Conservation (phyloP, 805 yeast species). For the Komagataella kurtzmanii region DNA sequence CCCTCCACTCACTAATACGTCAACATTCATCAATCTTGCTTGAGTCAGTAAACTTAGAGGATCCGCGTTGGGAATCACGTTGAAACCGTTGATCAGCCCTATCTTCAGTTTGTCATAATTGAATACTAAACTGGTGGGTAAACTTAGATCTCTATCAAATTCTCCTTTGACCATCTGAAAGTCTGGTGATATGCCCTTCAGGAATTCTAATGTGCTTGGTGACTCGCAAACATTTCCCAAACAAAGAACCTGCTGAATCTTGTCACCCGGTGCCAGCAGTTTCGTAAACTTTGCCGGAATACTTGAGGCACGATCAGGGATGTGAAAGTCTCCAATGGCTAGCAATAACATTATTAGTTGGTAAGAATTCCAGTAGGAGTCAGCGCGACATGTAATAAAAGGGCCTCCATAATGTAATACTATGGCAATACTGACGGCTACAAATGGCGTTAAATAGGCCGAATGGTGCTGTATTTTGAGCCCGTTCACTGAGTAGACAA, state of each 20-base stretch:
- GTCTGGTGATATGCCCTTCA: conserved; percentile 57
- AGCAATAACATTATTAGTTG: conserved; percentile 41
- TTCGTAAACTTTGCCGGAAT: conserved; percentile 54
- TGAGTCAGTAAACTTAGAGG: conserved; percentile 70
- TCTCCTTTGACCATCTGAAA: conserved; percentile 76
- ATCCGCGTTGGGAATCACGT: conserved; percentile 74
- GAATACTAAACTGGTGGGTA: conserved; percentile 52
- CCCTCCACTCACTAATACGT: conserved; percentile 85
- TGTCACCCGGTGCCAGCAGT: conserved; percentile 63
- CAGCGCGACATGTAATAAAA: neutral
- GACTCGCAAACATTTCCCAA: conserved; percentile 75
- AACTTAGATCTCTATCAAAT: conserved; percentile 38
- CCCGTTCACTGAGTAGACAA: no score
- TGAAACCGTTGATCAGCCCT: conserved; percentile 79
- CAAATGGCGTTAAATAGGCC: neutral
- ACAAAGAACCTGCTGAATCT: conserved; percentile 74
- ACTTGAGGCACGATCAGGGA: conserved; percentile 73
- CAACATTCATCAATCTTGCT: conserved; percentile 88
- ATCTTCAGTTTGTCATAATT: conserved; percentile 59
- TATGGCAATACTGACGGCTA: neutral
- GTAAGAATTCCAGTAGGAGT: neutral
- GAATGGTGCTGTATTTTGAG: neutral
- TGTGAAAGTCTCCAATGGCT: conserved; percentile 81
- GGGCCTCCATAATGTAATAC: neutral
- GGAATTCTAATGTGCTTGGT: conserved; percentile 44